Conservation (phyloP, 805 yeast genomes). For the Yamadazyma laniorum region DNA sequence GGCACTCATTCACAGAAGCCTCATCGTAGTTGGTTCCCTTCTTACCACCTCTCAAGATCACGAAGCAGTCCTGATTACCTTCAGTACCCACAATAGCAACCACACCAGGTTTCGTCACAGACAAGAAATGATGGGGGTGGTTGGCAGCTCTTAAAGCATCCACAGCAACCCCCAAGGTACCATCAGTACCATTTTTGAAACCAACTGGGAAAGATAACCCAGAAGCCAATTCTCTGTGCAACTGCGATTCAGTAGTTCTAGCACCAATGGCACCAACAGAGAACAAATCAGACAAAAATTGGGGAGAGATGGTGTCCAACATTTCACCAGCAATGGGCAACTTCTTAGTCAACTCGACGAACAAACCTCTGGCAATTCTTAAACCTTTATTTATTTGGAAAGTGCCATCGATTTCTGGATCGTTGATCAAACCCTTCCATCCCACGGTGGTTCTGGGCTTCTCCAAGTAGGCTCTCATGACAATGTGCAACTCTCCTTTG, state of each 20-base stretch:
- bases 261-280: conserved; percentile 99
- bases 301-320: conserved; percentile 98
- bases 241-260: conserved; percentile 96
- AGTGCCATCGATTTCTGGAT: conserved; percentile 90
- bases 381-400: conserved; percentile 95
- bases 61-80: conserved; percentile 93
- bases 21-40: conserved; percentile 90
- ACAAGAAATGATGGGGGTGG: conserved; percentile 91
- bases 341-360: conserved; percentile 73
- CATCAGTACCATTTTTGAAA: conserved; percentile 98
- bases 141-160: conserved; percentile 94
- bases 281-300: conserved; percentile 84
- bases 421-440: conserved; percentile 97
- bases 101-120: conserved; percentile 95
- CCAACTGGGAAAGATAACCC: conserved; percentile 99
- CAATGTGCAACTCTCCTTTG: conserved; percentile 70
- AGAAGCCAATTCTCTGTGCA: conserved; percentile 95
- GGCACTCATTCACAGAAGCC: conserved; percentile 70
- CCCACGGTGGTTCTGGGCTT: conserved; percentile 99
- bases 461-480: conserved; percentile 97
- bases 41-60: conserved; percentile 94
- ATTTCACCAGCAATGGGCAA: conserved; percentile 95
- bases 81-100: conserved; percentile 95
- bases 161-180: conserved; percentile 85
- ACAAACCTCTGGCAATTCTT: conserved; percentile 80